Evolutionary conservation across 108 stramenopile species (phyloP), one percentile per base, ranked within the genome.

Genomic region (Heterococcus sp.): DNA sequence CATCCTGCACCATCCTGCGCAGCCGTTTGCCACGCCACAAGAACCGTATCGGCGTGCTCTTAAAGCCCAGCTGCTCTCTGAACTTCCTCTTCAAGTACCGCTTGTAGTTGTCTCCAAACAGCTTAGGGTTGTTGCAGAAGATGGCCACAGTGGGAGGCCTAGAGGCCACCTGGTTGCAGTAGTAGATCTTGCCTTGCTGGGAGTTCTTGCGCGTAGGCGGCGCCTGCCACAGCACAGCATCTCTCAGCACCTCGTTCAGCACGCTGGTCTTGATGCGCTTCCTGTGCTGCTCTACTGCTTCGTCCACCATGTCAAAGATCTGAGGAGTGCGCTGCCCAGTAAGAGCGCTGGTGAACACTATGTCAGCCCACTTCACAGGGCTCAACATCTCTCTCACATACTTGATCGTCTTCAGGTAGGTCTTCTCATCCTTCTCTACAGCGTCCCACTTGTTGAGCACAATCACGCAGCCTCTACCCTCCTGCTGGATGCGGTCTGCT

Each of bases 401-500:
- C 68, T 92, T 90, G 73, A 94, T 90, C 11, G 92, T 66, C 83
- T 84, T 78, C 68, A 75, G 66, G 74, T 82, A 87, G 29, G 71
- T 73, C 36, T 74, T 65, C 81, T 95, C 95, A 88, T 96, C 93
- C 76, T 96, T 94, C 32, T 95, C 93, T 21, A 96, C 93, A 5
- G 92, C 91, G 79, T 99, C 98, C 95, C 95, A 96, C 88, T 99
- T 99, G 89, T 99, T 99, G 75, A 92, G 92, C 64, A 96, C 88
- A 65, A 99, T 93, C 29, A 96, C 95, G 84, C 96, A 95, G 0
- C 95, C 96, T 33, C 95, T 88, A 26, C 98, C 98, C 81, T 98
- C 95, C 8, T 92, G 89, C 67, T 95, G 89, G 29, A 83, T 64
- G 74, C 93, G 93, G 75, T 95, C 92, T 21, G 96, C 94, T 73